These are phyloP conservation scores for Oenanthe javanica DNA, from an alignment of 140 eudicot species.

Conservation along the genomic window DNA sequence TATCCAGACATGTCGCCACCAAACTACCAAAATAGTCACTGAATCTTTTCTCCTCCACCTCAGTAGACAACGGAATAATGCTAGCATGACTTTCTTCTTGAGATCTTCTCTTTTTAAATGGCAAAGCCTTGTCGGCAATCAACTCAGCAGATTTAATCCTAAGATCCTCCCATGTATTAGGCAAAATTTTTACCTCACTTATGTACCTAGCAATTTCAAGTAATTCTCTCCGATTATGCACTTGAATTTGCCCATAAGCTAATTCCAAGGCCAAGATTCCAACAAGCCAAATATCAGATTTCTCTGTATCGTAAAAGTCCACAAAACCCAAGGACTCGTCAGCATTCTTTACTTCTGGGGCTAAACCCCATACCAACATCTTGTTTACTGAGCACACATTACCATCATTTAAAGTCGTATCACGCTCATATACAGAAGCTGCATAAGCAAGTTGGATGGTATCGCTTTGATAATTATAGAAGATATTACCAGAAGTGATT, in stretches of 20 bases:
- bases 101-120: neutral
- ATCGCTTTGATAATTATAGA: neutral
- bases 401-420: neutral
- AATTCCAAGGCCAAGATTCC: conserved; percentile 5
- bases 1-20: neutral
- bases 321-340: neutral
- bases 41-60: neutral
- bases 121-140: neutral
- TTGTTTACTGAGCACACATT: neutral
- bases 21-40: neutral
- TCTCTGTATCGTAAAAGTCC: neutral
- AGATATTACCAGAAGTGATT: conserved; percentile 1
- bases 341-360: neutral
- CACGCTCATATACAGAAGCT: neutral
- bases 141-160: neutral
- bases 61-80: neutral
- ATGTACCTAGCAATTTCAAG: neutral
- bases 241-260: conserved; percentile 4
- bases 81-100: neutral
- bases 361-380: conserved; percentile 2
- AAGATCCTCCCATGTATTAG: conserved; percentile 4
- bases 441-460: conserved; percentile 4
- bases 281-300: conserved; percentile 12
- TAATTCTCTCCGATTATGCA: neutral
- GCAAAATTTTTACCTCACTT: neutral